Conservation (phyloP, 2,329 filamentous ascomycete species). For the Truncatella angustata region DNA sequence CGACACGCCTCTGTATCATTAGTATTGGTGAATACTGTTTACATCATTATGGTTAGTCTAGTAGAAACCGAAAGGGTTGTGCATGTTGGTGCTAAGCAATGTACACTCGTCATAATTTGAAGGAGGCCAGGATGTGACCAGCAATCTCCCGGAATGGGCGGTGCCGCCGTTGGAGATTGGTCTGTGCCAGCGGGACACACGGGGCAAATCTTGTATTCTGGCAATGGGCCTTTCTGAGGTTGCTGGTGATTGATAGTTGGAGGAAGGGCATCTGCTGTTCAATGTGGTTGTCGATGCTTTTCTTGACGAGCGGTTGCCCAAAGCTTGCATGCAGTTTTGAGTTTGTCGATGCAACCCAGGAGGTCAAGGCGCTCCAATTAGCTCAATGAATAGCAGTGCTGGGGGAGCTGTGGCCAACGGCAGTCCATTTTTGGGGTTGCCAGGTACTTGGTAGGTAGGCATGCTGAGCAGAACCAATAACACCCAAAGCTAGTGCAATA, state of each 20-base stretch:
- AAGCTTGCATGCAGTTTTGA: slow-evolving; percentile 3
- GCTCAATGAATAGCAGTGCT: neutral
- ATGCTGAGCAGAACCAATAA: neutral
- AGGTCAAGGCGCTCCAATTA: slow-evolving; percentile 1
- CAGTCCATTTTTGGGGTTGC: neutral
- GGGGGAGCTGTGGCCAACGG: slow-evolving; percentile 5
- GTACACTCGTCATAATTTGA: neutral
- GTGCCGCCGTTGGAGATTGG: neutral
- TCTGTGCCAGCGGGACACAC: neutral
- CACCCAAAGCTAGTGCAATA: neutral
- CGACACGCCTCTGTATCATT: no score
- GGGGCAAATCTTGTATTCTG: neutral
- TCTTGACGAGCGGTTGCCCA: slow-evolving; percentile 4
- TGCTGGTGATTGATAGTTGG: neutral
- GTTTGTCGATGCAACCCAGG: slow-evolving; percentile 3
- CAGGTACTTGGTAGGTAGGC: neutral
- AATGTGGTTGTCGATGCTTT: slow-evolving; percentile 3
- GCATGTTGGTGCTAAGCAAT: neutral
- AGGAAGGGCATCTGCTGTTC: slow-evolving; percentile 1
- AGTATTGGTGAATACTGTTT: no score
- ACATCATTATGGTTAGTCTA: no score
- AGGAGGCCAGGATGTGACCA: slow-evolving; percentile 4
- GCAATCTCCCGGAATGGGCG: slow-evolving; percentile 7
- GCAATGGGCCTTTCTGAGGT: neutral
- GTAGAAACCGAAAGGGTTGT: no score